These are phyloP conservation scores for Phalaenopsis equestris DNA, from an alignment of 106 monocot species.

Conservation along the genomic window DNA sequence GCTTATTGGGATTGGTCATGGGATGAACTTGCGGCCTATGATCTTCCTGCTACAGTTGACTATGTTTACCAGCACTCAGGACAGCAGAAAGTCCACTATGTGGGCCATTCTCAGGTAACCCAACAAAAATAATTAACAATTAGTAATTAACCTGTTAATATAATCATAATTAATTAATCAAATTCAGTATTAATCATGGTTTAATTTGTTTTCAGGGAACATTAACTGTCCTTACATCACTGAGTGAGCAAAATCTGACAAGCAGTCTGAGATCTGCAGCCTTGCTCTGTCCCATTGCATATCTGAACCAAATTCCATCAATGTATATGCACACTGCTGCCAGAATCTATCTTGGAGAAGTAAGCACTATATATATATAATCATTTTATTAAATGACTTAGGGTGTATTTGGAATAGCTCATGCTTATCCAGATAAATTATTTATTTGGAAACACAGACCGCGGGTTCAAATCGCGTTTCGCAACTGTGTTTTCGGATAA, in stretches of 20 bases:
- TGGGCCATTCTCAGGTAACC: constrained; percentile 43
- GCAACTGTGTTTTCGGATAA: too few species aligned
- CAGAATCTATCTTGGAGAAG: constrained; percentile 35
- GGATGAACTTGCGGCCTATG: constrained; percentile 44
- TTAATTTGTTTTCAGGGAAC: constrained; percentile 31
- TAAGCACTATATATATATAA: constrained; percentile 2
- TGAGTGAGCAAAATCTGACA: constrained; percentile 26
- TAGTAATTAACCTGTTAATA: too few species aligned
- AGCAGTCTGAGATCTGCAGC: constrained; percentile 40
- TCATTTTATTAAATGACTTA: too few species aligned
- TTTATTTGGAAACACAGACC: too few species aligned
- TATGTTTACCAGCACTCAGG: constrained; percentile 18
- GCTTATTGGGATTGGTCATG: constrained; percentile 56
- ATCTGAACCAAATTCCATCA: constrained; percentile 31
- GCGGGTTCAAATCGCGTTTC: too few species aligned
- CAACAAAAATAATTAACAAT: too few species aligned
- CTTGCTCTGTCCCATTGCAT: constrained; percentile 52
- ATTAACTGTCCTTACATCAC: constrained; percentile 29
- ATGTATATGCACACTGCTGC: constrained; percentile 15
- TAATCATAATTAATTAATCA: neutral
- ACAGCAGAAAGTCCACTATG: constrained; percentile 35
- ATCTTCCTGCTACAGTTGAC: constrained; percentile 35
- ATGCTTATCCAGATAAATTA: too few species aligned
- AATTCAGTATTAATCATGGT: neutral
- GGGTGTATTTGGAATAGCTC: too few species aligned